phyloP scores from a whole-genome alignment of 2,329 filamentous ascomycete genomes.

The Phaeosphaeriaceae sp. region DNA sequence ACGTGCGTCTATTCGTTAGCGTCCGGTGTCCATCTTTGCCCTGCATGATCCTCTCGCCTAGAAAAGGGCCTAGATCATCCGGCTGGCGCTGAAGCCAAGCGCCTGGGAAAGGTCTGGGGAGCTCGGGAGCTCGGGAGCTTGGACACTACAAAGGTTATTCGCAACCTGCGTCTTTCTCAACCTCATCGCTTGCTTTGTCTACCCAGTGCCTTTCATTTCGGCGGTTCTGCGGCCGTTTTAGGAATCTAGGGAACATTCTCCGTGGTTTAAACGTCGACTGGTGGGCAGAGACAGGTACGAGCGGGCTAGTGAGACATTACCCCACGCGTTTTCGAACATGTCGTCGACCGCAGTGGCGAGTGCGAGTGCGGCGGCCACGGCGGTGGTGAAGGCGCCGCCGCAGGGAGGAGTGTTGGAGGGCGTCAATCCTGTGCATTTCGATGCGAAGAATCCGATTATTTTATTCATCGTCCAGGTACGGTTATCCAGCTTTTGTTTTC shows the following conservation, averaged over 20 bases:
- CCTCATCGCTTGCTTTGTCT: background rate
- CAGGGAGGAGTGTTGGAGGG: conserved; percentile 77
- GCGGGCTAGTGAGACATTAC: background rate
- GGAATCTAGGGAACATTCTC: conserved; percentile 5
- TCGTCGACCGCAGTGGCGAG: conserved; percentile 31
- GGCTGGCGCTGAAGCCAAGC: background rate
- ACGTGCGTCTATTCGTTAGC: background rate
- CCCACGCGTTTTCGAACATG: conserved; percentile 22
- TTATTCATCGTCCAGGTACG: conserved; percentile 77
- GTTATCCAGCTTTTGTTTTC: background rate
- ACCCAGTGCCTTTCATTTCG: background rate
- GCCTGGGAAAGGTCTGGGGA: too few species aligned
- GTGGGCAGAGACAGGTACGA: background rate
- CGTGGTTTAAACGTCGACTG: background rate
- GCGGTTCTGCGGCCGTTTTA: background rate
- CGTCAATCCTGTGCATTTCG: conserved; percentile 71
- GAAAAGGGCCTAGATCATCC: background rate
- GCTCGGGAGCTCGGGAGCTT: too few species aligned
- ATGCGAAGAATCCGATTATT: conserved; percentile 74
- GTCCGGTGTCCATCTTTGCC: background rate
- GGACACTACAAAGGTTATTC: background rate
- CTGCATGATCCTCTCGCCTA: conserved; percentile 5
- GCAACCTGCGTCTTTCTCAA: background rate
- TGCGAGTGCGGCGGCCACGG: conserved; percentile 28
- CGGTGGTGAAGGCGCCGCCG: conserved; percentile 45